These are phyloP conservation scores for Hordeum pubiflorum DNA, from an alignment of 202 grass and related monocot species.

Conservation along the genomic window DNA sequence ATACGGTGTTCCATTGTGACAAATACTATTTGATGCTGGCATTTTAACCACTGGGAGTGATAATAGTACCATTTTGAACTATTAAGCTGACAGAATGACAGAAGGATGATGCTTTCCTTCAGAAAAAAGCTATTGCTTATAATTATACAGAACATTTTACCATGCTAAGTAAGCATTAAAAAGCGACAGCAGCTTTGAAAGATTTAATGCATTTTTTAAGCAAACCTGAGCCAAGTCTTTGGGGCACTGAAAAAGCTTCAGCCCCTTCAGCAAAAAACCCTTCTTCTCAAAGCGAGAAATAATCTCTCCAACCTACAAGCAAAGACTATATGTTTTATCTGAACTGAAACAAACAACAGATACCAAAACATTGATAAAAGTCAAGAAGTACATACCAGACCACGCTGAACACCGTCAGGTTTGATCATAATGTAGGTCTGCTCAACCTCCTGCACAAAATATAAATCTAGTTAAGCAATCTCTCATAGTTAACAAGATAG, in stretches of 20 bases:
- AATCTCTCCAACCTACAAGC: slow-evolving; percentile 80
- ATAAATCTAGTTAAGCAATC: not conserved
- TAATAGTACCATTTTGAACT: not conserved
- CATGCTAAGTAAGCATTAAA: not conserved
- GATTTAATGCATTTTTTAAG: slow-evolving; percentile 10
- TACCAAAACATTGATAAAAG: not conserved
- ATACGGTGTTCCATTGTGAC: slow-evolving; percentile 2
- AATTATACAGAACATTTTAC: not conserved
- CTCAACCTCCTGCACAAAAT: slow-evolving; percentile 44
- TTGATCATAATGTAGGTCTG: slow-evolving; percentile 87
- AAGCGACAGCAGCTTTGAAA: not conserved
- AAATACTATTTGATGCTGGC: not conserved
- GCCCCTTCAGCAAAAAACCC: slow-evolving; percentile 88
- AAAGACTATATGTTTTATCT: slow-evolving; percentile 5
- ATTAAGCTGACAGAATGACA: not conserved
- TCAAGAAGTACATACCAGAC: slow-evolving; percentile 42
- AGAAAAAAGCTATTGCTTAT: not conserved
- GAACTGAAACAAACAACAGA: slow-evolving; percentile 2
- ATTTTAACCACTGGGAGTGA: not conserved
- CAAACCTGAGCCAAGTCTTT: slow-evolving; percentile 94
- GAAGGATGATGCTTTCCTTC: not conserved
- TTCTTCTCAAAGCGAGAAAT: slow-evolving; percentile 97
- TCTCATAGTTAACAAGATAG: not conserved
- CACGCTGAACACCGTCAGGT: slow-evolving; percentile 89
- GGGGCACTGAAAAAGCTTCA: slow-evolving; percentile 82